These are phyloP conservation scores for Aeminium ludgeri DNA, from an alignment of 495 filamentous ascomycete genomes.

Conservation along the genomic window DNA sequence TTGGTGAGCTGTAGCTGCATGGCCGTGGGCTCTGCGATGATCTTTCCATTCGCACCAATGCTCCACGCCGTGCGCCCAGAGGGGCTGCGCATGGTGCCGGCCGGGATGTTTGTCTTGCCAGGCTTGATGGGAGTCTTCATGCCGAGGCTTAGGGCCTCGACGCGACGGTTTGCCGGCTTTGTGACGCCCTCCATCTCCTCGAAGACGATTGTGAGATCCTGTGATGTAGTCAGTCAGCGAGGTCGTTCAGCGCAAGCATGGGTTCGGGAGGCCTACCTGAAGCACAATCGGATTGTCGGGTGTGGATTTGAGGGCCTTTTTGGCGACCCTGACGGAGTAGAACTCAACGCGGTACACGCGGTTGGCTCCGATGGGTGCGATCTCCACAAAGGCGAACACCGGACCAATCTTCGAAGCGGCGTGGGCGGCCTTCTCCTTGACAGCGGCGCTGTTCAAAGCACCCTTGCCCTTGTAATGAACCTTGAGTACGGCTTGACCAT, in stretches of 20 bases:
- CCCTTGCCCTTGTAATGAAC: not conserved
- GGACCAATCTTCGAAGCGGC: constrained; percentile 9
- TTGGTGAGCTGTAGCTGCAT: not conserved
- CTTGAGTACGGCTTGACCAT: constrained; percentile 12
- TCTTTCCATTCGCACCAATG: constrained; percentile 6
- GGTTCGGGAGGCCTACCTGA: not conserved
- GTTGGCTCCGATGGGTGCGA: not conserved
- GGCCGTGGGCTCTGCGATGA: not conserved
- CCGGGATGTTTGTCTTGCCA: no score
- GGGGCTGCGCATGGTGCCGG: not conserved
- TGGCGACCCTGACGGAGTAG: constrained; percentile 10
- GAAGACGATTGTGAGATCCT: constrained; percentile 3
- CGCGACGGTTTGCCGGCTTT: not conserved
- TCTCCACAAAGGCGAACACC: constrained; percentile 2
- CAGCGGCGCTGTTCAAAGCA: not conserved
- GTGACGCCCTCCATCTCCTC: not conserved
- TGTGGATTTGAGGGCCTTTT: constrained; percentile 2
- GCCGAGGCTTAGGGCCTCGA: not conserved
- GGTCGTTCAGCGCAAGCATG: not conserved
- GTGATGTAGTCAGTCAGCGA: not conserved
- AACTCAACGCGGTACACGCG: constrained; percentile 14
- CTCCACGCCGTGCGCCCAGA: constrained; percentile 12
- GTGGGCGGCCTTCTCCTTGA: not conserved
- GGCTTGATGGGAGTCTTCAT: no score
- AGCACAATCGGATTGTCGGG: not conserved